phyloP scores from a whole-genome alignment of 176 grass and related monocot species.

The Zea luxurians region DNA sequence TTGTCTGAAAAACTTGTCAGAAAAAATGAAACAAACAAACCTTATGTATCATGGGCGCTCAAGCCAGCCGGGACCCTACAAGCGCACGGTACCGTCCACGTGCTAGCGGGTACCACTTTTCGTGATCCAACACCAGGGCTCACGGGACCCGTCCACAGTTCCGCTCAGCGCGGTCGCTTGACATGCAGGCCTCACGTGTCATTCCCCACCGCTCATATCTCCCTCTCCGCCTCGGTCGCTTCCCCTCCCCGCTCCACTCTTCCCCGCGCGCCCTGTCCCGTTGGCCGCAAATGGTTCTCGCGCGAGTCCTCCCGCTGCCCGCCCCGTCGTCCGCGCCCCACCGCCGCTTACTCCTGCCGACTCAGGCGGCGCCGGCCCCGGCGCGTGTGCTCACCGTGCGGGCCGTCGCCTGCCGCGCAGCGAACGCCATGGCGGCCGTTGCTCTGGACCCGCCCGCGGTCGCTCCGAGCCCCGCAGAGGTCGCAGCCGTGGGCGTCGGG shows the following conservation, averaged over 20 bases:
- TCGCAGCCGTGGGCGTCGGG: conserved; percentile 42
- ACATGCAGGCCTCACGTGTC: conserved; percentile 39
- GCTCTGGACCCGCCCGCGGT: not conserved
- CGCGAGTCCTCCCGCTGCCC: conserved; percentile 26
- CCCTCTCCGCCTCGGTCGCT: not conserved
- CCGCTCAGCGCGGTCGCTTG: not conserved
- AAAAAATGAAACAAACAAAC: too few species aligned
- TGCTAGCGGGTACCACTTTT: not conserved
- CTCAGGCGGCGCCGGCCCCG: not conserved
- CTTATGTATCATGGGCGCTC: not conserved
- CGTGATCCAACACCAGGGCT: conserved; percentile 35
- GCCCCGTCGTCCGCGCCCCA: not conserved
- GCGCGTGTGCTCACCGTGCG: not conserved
- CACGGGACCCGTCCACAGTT: not conserved
- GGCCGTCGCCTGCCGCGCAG: conserved; percentile 19
- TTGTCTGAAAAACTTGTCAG: too few species aligned
- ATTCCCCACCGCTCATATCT: conserved; percentile 4
- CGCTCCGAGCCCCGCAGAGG: conserved; percentile 2
- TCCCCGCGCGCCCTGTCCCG: not conserved
- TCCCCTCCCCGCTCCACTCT: not conserved
- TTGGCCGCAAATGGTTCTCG: conserved; percentile 35
- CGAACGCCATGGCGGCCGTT: conserved; percentile 26
- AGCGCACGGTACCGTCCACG: not conserved
- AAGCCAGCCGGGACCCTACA: not conserved
- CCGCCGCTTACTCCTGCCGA: not conserved